phyloP scores from a whole-genome alignment of 345 rosid genomes.

The Sonneratia alba region DNA sequence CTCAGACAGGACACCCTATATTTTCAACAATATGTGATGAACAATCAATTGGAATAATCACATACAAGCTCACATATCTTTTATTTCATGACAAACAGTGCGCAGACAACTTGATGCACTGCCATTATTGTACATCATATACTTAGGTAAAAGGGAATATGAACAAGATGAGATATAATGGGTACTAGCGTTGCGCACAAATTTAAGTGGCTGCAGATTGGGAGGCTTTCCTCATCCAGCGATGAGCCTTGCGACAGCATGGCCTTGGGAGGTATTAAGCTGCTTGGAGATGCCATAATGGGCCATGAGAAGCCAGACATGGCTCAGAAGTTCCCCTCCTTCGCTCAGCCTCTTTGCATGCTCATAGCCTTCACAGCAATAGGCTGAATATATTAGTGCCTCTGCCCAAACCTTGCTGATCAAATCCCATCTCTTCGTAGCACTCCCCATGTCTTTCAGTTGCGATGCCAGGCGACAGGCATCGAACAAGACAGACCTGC shows the following conservation, averaged over 20 bases:
- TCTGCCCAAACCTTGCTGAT: slow-evolving; percentile 16
- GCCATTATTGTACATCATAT: too few relatives aligned
- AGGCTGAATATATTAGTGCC: slow-evolving; percentile 15
- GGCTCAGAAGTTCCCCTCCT: slow-evolving; percentile 53
- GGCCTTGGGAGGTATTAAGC: slow-evolving; percentile 26
- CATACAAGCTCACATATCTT: too few relatives aligned
- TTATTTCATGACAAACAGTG: too few relatives aligned
- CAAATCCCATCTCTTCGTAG: slow-evolving; percentile 6
- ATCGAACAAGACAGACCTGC: slow-evolving; percentile 25
- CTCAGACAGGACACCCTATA: too few relatives aligned
- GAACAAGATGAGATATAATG: too few relatives aligned
- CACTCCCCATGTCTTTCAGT: neutral
- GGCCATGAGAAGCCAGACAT: slow-evolving; percentile 47
- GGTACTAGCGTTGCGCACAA: too few relatives aligned
- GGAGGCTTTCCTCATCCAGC: neutral
- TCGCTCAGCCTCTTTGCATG: slow-evolving; percentile 37
- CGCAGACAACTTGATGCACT: too few relatives aligned
- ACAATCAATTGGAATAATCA: too few relatives aligned
- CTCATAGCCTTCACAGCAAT: slow-evolving; percentile 13
- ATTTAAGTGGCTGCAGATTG: too few relatives aligned
- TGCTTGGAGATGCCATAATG: slow-evolving; percentile 49
- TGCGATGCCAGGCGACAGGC: slow-evolving; percentile 15
- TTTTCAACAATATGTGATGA: too few relatives aligned
- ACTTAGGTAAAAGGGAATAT: too few relatives aligned
- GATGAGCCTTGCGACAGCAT: slow-evolving; percentile 27